Base-by-base conservation (phyloP, 768 basidiomycete species). In the Sistotremastrum suecicum region DNA sequence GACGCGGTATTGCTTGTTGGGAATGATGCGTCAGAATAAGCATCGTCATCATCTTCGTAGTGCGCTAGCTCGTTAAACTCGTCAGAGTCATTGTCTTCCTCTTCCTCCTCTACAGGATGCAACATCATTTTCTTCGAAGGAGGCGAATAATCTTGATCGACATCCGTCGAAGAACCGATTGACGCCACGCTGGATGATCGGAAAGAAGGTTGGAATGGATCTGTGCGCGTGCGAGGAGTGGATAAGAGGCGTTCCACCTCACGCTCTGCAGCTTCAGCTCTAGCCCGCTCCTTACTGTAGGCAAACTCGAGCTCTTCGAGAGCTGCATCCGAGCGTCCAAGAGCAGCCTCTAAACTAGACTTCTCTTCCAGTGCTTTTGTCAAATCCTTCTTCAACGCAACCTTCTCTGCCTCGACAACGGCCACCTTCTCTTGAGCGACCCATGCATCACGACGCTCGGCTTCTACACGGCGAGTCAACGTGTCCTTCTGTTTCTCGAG, bases 401-500 rank as follows among this genome's bases (percentile, higher is more conserved):
- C 2, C 2, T 20, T 20, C 62, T 85, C 84, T 12, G 75, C 67
- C 57, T 85, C 78, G 39, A 84, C 51, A 46, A 83, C 53, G 5
- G 77, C 72, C 5, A 76, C 64, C 37, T 72, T 76, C 39, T 87
- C 87, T 9, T 83, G 71, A n/a, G 84, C 79, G 37, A 89, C 72
- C 80, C 83, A 88, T 2, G 80, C 80, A 47, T 91, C 88, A 44
- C 79, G 72, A 29, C 84, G 71, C 63, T 90, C 87, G n/a, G 65
- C 68, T 39, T 89, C 85, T 9, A 88, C 70, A 7, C 83, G 68
- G 49, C 74, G 75, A 29, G 75, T 71, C 42, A 94, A 72, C 35
- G 78, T 64, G 37, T 68, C 65, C 28, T 78, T 62, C 52, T 80
- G 79, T 46, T 75, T 78, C 54, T 94, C 86, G 54, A 87, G 68